These are phyloP conservation scores for Boletus mariae DNA, from an alignment of 1,284 basidiomycete species.

Conservation along the genomic window DNA sequence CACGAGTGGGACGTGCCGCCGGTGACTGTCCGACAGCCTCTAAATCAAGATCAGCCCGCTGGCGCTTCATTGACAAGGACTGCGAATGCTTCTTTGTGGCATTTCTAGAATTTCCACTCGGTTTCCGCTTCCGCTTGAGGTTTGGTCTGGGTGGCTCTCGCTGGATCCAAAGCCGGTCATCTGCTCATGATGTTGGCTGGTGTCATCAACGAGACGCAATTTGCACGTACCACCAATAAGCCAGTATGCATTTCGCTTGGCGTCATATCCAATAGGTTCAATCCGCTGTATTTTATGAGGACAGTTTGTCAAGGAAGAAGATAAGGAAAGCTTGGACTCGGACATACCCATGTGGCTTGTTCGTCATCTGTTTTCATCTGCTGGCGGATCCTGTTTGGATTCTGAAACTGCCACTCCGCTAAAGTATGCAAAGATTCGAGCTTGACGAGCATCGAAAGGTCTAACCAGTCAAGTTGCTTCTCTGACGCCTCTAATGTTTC, in stretches of 20 bases:
- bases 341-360: conserved; percentile 66
- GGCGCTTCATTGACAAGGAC: conserved; percentile 21
- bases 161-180: conserved; percentile 87
- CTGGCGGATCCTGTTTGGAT: conserved; percentile 57
- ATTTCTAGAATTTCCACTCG: conserved; percentile 28
- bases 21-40: conserved; percentile 10
- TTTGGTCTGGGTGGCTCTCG: conserved; percentile 55
- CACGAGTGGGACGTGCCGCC: conserved; percentile 11
- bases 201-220: conserved; percentile 4
- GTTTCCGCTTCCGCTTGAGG: conserved; percentile 57
- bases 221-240: conserved; percentile 66
- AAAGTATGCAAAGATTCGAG: conserved; percentile 74
- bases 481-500: conserved; percentile 17
- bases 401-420: conserved; percentile 80
- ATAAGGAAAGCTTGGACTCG: background rate
- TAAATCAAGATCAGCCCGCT: conserved; percentile 11
- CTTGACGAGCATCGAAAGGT: conserved; percentile 67
- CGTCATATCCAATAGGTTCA: conserved; percentile 85
- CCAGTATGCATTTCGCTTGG: conserved; percentile 83
- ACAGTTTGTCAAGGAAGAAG: conserved; percentile 4
- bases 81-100: conserved; percentile 21
- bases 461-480: conserved; percentile 53
- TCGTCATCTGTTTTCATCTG: conserved; percentile 79
- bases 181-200: conserved; percentile 29
- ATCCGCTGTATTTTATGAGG: conserved; percentile 53